Base-by-base conservation (phyloP, 2,329 filamentous ascomycete genomes). In the Trichoderma hamatum region DNA sequence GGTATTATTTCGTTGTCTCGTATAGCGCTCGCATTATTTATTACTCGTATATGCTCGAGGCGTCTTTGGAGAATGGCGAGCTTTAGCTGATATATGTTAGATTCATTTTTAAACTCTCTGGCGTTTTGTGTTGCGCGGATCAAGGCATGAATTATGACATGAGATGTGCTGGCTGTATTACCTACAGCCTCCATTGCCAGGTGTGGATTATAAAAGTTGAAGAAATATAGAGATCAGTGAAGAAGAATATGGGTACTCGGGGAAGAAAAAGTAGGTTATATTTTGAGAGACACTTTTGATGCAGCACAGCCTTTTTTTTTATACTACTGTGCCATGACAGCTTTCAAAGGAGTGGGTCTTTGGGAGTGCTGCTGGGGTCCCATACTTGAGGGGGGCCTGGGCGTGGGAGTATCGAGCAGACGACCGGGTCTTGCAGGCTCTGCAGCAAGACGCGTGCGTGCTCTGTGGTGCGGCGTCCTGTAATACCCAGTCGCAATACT, bases 361-460 rank as follows among this genome's bases (percentile, higher is more conserved):
- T n/a, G n/a, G n/a, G n/a, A n/a, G n/a, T n/a, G n/a, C n/a, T n/a
- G n/a, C n/a, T n/a, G n/a, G n/a, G n/a, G n/a, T n/a, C n/a, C n/a
- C n/a, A n/a, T n/a, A n/a, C n/a, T n/a, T n/a, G n/a, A n/a, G n/a
- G 28, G 61, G 36, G 36, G 16, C 19, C 21, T 19, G n/a, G 61
- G 61, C 49, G 61, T 64, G 61, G 7, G 10, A 6, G 10, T 9
- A 21, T 19, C 59, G 39, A 64, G 61, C 61, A 51, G 61, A 55
- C 49, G 34, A 55, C 49, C 61, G 61, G 61, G 51, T 14, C 49
- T 39, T 64, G 61, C 43, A 63, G 60, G 46, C 60, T 51, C 60
- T 63, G 28, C 61, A 52, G 14, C 46, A 26, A 19, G 46, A 52
- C 52, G 60, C 43, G 43, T 51, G 61, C 32, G 26, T 28, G 26